Base-by-base conservation (phyloP, 768 basidiomycete genomes). In the Thelephora aurantiotincta region DNA sequence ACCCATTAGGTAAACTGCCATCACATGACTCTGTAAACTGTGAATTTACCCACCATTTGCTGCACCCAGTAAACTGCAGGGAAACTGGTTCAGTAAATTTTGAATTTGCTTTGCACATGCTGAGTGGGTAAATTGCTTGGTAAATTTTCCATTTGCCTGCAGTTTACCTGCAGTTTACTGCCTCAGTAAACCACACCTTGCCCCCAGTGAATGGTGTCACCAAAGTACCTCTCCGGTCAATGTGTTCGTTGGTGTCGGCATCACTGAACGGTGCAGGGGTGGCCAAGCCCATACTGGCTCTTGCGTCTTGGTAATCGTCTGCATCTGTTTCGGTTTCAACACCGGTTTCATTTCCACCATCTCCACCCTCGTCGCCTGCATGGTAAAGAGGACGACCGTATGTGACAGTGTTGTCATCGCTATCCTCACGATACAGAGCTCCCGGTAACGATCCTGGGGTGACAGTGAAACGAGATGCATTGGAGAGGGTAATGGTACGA, bases 291-390 rank as follows among this genome's bases (percentile, higher is more conserved):
- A 77, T 61, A 35, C 72, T 88, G 58, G 81, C 78, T 41, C 79
- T 68, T 1, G 90, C 78, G 51, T 93, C 90, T 1, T 80, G 70
- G 55, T 85, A 90, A 50, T 88, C 78, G 14, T 80, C 84, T 33
- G 59, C 62, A 37, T 85, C 84, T 0, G 78, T 78, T 50, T 82
- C 82, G 0, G 75, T 74, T 44, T 78, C 82, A 34, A 72, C 71
- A 37, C 79, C 83, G 0, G 80, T 81, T 64, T 80, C 79, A 11
- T 75, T 77, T 46, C 47, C 66, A 33, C 48, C 60, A 38, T 70
- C 72, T 46, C 70, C 65, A 3, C 63, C 50, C 37, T 65, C 62
- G 22, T 69, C 71, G 16, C 72, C 71, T 38, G 59, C 48, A 20
- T 46, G 35, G 45, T 41, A 18, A 45, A 30, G 42, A 44, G 7